Evolutionary conservation across 768 basidiomycete genomes (phyloP), one percentile per base, ranked within the genome.

Genomic region (Boletus barrowsii): DNA sequence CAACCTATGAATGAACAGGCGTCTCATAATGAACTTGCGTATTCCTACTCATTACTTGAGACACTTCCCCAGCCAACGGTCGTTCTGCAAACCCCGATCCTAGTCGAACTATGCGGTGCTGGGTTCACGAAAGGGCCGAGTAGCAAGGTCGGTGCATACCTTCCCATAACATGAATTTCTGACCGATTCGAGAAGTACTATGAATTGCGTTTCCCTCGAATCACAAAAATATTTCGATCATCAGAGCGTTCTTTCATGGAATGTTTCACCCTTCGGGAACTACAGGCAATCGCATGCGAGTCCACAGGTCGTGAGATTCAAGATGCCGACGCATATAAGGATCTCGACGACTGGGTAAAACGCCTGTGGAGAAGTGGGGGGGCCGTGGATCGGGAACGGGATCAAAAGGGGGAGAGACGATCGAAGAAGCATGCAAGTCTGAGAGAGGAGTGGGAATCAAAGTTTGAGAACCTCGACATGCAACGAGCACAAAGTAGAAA

Each of bases 151-250:
- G 49, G 78, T 66, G 10, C 30, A 35, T 7, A 1, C 40, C 32
- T 49, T 33, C 6, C 8, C 10, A n/a, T 15, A 15, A 10, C 9
- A 13, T 36, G 29, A 36, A 46, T 10, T 11, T 35, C 46, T 41
- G 49, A 35, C 42, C 30, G 26, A 50, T 57, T 32, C 2, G 20
- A 53, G 14, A 55, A 93, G 90, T 76, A 86, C 62, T 94, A 94
- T 65, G 90, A 90, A 58, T 75, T 93, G 5, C 86, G 93, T 20
- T 95, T 88, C 67, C 90, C 93, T 0, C 78, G 93, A 46, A 76
- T 95, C 30, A 78, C 79, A 33, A 94, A 93, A 65, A 71, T 85
- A 2, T 82, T 81, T 66, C 81, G 86, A 8, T 62, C 73, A 0
- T 69, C 65, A 22, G 88, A 92, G 55, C 80, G 92, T 17, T 66